Evolutionary conservation across 176 grass and related monocot species (phyloP), one percentile per base, ranked within the genome.

Genomic region (Cymbopogon citratus): DNA sequence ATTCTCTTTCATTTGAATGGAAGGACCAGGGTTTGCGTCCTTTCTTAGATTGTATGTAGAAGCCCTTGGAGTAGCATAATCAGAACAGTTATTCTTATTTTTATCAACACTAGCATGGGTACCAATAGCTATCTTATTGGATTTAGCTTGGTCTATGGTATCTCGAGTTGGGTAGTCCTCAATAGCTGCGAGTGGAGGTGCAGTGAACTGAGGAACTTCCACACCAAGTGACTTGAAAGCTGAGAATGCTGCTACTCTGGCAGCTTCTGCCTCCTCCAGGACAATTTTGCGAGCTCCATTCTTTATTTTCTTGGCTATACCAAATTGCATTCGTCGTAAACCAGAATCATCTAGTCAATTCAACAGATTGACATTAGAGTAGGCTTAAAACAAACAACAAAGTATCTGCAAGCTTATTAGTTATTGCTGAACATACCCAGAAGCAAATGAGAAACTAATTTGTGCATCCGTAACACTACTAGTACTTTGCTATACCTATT

Each of bases 301-400:
- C 85, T 98, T 98, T 83, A 98, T 94, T 89, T 98, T 98, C 82
- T 94, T 98, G 13, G 92, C 88, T 83, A 98, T 80, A 67, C 92
- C 95, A 36, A 98, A 87, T 82, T 87, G 95, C 95, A 94, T 77
- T 70, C 79, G 87, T 35, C 41, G 87, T 59, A 89, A 85, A 43
- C 85, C 83, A 78, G 68, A 80, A 76, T 84, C 85, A 89, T 85
- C 92, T 94, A 74, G 27, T 81, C 12, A 49, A 81, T 63, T 56
- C 33, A 77, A 77, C 9, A 57, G 15, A 84, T 71, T 71, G 6
- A 5, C 25, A 85, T 81, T 13, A 89, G 45, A 79, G 35, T 74
- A 83, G 65, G 40, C 19, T 81, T 46, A 65, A 57, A 76, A 64
- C 56, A 59, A 59, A 24, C 61, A 73, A 36, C 12, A 11, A 19